These are phyloP conservation scores for Gynostemma pentaphyllum DNA, from an alignment of 306 rosid genomes.

Conservation along the genomic window DNA sequence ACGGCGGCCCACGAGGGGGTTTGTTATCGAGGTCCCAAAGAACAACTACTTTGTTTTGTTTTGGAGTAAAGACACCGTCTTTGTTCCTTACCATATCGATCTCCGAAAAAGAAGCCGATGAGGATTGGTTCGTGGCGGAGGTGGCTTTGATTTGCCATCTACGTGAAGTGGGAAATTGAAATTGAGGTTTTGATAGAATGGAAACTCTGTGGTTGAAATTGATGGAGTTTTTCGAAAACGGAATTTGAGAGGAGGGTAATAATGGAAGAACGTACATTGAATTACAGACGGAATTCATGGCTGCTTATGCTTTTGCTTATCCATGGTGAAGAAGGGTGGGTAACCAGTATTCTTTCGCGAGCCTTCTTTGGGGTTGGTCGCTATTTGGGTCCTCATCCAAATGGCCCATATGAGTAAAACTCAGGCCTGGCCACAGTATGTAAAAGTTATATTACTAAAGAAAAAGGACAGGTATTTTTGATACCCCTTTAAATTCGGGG, in stretches of 20 bases:
- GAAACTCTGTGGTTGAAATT: slow-evolving; percentile 10
- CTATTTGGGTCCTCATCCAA: not conserved
- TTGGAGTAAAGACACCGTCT: slow-evolving; percentile 47
- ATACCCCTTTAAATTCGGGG: no score
- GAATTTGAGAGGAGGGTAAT: slow-evolving; percentile 12
- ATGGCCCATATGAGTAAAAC: not conserved
- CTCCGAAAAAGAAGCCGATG: slow-evolving; percentile 25
- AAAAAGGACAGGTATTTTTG: not conserved
- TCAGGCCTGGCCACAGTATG: not conserved
- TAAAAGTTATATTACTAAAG: no score
- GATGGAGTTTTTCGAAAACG: not conserved
- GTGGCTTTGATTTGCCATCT: slow-evolving; percentile 17
- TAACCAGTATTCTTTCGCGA: not conserved
- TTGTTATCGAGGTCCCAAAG: slow-evolving; percentile 96
- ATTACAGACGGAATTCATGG: slow-evolving; percentile 22
- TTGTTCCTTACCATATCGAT: slow-evolving; percentile 73
- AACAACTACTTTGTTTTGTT: slow-evolving; percentile 49
- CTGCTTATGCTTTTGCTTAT: not conserved
- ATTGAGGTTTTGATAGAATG: slow-evolving; percentile 4
- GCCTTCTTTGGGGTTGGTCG: not conserved
- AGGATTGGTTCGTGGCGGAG: slow-evolving; percentile 7
- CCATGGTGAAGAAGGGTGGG: not conserved
- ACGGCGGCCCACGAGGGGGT: slow-evolving; percentile 83
- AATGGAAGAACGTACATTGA: not conserved
- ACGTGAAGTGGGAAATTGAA: not conserved